Conservation (phyloP, 1,284 basidiomycete genomes). For the Rhizoctonia solani region DNA sequence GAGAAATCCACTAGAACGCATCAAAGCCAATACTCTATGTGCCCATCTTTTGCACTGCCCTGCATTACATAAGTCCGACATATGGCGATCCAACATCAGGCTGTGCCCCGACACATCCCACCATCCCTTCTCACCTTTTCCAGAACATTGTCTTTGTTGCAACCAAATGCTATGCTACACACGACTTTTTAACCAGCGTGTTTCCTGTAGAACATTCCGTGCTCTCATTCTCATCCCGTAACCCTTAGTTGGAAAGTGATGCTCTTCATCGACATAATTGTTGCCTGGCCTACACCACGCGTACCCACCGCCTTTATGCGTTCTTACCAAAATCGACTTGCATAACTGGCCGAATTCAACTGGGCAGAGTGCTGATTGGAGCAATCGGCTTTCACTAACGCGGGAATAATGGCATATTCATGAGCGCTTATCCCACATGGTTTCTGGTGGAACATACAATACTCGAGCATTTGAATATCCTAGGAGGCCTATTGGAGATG, state of each 20-base stretch:
- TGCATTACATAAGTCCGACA: conserved; percentile 12
- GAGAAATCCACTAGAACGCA: not conserved
- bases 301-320: not conserved
- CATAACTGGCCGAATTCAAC: not conserved
- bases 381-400: not conserved
- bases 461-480: not conserved
- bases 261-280: not conserved
- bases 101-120: not conserved
- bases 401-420: conserved; percentile 1
- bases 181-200: conserved; percentile 1
- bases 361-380: conserved; percentile 1
- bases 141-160: not conserved
- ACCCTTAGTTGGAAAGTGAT: not conserved
- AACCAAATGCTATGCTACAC: conserved; percentile 19
- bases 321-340: not conserved
- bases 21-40: not conserved
- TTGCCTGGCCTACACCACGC: not conserved
- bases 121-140: not conserved
- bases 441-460: no score
- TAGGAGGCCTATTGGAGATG: not conserved
- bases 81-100: not conserved
- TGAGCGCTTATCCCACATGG: not conserved
- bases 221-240: not conserved
- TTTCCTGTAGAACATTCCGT: conserved; percentile 14
- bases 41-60: not conserved